These are phyloP conservation scores for Clathrospora elynae DNA, from an alignment of 2,329 filamentous ascomycete genomes.

Conservation along the genomic window DNA sequence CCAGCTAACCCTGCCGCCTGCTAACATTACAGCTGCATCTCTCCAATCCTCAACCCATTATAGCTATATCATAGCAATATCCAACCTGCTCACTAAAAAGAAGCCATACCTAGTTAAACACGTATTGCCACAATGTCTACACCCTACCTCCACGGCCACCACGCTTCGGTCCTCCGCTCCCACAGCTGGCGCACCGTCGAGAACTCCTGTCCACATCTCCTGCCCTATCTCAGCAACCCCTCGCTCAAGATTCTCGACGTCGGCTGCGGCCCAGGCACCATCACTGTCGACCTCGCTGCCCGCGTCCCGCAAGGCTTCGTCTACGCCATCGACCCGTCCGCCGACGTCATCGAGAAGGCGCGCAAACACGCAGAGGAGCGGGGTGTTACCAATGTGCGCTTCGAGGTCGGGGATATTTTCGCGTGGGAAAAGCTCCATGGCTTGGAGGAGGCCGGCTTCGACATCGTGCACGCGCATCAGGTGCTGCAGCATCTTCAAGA, in stretches of 20 bases:
- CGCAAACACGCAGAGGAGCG: conserved; percentile 43
- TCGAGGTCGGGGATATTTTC: conserved; percentile 51
- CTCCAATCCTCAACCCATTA: no score
- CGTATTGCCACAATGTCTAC: conserved; percentile 9
- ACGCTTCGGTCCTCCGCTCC: conserved; percentile 49
- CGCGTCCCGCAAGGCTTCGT: conserved; percentile 53
- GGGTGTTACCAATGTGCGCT: conserved; percentile 49
- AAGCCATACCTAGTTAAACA: not conserved
- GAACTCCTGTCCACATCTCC: conserved; percentile 50
- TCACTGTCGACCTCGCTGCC: conserved; percentile 52
- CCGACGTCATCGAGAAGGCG: conserved; percentile 51
- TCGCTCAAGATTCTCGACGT: conserved; percentile 52
- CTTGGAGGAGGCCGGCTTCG: conserved; percentile 52
- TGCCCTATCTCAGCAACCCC: conserved; percentile 40
- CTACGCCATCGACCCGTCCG: conserved; percentile 53
- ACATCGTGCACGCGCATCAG: conserved; percentile 65
- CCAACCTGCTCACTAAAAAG: not conserved
- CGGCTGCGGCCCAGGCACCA: conserved; percentile 57
- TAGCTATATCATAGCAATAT: not conserved
- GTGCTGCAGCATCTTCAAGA: conserved; percentile 62
- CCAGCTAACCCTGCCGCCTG: conserved; percentile 9
- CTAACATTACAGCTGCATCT: conserved; percentile 1
- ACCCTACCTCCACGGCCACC: conserved; percentile 52
- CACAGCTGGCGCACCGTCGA: conserved; percentile 54
- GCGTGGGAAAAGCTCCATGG: conserved; percentile 52